Conservation (phyloP, 2,329 filamentous ascomycete species). For the Neonectria punicea region DNA sequence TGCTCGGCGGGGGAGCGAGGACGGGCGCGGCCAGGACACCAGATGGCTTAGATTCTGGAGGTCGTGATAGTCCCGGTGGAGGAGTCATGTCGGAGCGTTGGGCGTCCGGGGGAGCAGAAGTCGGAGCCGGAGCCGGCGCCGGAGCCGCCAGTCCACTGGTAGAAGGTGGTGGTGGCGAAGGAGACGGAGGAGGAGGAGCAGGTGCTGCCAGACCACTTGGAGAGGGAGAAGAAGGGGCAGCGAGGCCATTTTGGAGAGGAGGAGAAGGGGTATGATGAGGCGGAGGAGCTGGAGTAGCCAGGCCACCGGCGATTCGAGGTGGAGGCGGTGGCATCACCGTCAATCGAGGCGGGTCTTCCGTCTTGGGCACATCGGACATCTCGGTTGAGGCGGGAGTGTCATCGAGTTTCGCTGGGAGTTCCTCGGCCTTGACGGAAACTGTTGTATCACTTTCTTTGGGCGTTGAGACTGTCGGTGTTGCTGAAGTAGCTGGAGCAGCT, state of each 20-base stretch:
- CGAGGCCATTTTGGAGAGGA: constrained; percentile 13
- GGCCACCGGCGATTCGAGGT: constrained; percentile 28
- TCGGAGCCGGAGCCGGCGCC: constrained; percentile 17
- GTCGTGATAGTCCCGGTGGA: constrained; percentile 37
- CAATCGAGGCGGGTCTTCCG: constrained; percentile 21
- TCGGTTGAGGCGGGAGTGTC: constrained; percentile 9
- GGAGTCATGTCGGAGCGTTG: constrained; percentile 31
- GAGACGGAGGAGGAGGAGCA: constrained; percentile 13
- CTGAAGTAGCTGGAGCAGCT: not conserved
- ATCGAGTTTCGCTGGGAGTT: constrained; percentile 13
- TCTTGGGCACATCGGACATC: constrained; percentile 15
- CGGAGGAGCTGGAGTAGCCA: constrained; percentile 35
- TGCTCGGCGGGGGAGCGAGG: constrained; percentile 49
- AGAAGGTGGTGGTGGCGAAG: not conserved
- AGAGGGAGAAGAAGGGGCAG: constrained; percentile 22
- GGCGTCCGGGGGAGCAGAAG: constrained; percentile 19
- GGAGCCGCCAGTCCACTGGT: constrained; percentile 19
- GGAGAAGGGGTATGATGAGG: constrained; percentile 22
- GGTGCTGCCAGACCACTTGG: constrained; percentile 26
- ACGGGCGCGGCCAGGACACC: constrained; percentile 52
- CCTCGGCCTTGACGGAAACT: constrained; percentile 13
- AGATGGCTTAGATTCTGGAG: constrained; percentile 42
- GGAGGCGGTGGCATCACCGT: constrained; percentile 38
- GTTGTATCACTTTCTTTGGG: constrained; percentile 7
- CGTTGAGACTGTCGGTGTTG: not conserved